Evolutionary conservation across 1,284 basidiomycete genomes (phyloP).

Genomic region (Ustilago hordei): DNA sequence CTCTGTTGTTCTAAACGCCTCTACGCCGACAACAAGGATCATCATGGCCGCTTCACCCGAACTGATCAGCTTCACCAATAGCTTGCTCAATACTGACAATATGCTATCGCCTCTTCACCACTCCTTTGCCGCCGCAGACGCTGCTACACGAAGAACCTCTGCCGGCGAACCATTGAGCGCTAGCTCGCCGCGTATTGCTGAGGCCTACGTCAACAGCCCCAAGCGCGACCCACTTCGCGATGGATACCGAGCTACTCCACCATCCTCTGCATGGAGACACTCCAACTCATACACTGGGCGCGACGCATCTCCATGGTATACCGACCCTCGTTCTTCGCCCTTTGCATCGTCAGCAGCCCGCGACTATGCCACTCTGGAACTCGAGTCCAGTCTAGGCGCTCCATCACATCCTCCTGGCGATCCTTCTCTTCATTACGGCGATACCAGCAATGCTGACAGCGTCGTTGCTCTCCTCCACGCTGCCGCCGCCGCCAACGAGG

Average conservation of each 20-base stretch:
- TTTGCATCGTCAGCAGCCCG: slow-evolving; percentile 62
- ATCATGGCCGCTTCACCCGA: slow-evolving; percentile 52
- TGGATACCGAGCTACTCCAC: slow-evolving; percentile 52
- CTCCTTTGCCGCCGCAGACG: slow-evolving; percentile 36
- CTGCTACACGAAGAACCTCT: slow-evolving; percentile 40
- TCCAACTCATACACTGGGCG: slow-evolving; percentile 45
- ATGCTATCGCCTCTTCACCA: slow-evolving; percentile 53
- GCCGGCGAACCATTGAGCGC: slow-evolving; percentile 46
- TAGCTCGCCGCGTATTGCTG: slow-evolving; percentile 53
- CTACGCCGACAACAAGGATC: slow-evolving; percentile 10
- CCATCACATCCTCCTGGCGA: slow-evolving; percentile 41
- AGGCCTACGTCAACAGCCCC: slow-evolving; percentile 55
- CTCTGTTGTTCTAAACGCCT: neutral
- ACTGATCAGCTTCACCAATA: slow-evolving; percentile 51
- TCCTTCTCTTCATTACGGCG: slow-evolving; percentile 48
- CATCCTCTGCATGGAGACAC: slow-evolving; percentile 49
- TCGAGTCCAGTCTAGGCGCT: slow-evolving; percentile 40
- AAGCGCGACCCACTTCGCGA: slow-evolving; percentile 58
- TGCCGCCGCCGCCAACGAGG: slow-evolving; percentile 51
- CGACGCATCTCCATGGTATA: slow-evolving; percentile 62
- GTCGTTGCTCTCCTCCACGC: slow-evolving; percentile 50
- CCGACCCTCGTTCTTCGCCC: slow-evolving; percentile 61
- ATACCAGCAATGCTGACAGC: slow-evolving; percentile 50
- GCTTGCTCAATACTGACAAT: slow-evolving; percentile 57
- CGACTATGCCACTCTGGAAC: slow-evolving; percentile 51